Conservation (phyloP, 441 rosid genomes). For the Brassica balearica region DNA sequence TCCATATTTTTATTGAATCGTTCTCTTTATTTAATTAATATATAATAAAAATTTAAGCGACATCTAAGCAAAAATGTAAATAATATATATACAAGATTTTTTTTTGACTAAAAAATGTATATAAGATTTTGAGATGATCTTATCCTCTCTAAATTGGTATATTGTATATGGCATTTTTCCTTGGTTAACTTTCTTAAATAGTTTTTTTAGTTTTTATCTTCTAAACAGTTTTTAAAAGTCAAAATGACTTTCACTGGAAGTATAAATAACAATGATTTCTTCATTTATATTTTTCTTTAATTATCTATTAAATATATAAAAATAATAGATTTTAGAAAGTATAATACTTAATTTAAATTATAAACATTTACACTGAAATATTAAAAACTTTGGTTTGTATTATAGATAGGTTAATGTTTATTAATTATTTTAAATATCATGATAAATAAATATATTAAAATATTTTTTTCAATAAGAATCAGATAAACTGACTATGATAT, state of each 20-base stretch:
- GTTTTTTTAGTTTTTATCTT: not conserved
- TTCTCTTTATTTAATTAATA: not conserved
- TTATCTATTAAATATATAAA: not conserved
- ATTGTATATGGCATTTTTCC: not conserved
- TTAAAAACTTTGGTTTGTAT: too few relatives aligned
- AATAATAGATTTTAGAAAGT: too few relatives aligned
- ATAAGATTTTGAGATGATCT: not conserved
- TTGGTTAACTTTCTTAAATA: not conserved
- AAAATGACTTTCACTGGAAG: not conserved
- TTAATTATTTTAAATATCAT: too few relatives aligned
- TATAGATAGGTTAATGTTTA: too few relatives aligned
- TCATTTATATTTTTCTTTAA: not conserved
- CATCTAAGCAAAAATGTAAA: not conserved
- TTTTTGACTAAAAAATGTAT: not conserved
- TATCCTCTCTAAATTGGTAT: not conserved
- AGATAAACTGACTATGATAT: too few relatives aligned
- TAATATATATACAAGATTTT: not conserved
- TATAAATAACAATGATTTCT: not conserved
- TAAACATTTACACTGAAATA: too few relatives aligned
- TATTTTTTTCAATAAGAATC: too few relatives aligned
- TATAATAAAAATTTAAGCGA: not conserved
- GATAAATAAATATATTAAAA: too few relatives aligned
- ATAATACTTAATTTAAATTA: too few relatives aligned
- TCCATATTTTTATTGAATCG: not conserved
- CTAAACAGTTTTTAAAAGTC: not conserved